Evolutionary conservation across 2,329 filamentous ascomycete species (phyloP).

Genomic region (Aspergillus uvarum): DNA sequence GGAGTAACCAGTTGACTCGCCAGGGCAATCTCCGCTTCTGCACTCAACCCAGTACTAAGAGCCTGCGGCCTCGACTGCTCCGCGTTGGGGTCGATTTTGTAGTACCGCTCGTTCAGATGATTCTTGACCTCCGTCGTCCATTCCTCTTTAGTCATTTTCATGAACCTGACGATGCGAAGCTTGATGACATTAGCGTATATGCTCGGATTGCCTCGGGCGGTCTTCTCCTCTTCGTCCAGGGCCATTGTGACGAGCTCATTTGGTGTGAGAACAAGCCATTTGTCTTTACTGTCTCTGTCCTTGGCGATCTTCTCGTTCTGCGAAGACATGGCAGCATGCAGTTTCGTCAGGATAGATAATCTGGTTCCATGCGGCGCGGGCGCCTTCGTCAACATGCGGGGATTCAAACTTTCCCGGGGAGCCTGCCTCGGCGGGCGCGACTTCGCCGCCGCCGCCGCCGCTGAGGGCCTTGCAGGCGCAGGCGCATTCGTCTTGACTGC

Average conservation of each 20-base stretch:
- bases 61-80: conserved; percentile 47
- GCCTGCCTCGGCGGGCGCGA: conserved; percentile 30
- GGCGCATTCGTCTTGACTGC: conserved; percentile 5
- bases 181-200: conserved; percentile 86
- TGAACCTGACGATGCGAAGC: conserved; percentile 72
- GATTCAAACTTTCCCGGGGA: conserved; percentile 46
- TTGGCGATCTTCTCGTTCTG: conserved; percentile 41
- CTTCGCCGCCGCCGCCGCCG: background rate
- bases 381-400: conserved; percentile 45
- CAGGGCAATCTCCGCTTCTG: conserved; percentile 66
- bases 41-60: conserved; percentile 68
- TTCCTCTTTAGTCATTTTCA: conserved; percentile 68
- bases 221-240: conserved; percentile 69
- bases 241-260: conserved; percentile 49
- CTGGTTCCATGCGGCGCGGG: conserved; percentile 45
- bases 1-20: conserved; percentile 64
- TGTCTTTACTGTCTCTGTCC: conserved; percentile 32
- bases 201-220: conserved; percentile 63
- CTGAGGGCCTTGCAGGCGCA: background rate
- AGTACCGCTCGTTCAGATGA: conserved; percentile 40
- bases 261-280: conserved; percentile 38
- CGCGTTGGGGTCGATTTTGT: conserved; percentile 29
- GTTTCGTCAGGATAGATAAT: conserved; percentile 43
- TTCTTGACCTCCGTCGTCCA: conserved; percentile 67
- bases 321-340: conserved; percentile 44